Percentiles rank a stretch among this genome's conserved stretches.
Evolutionary conservation across 345 rosid species (phyloP).

Genomic region (Eutrema japonicum): DNA sequence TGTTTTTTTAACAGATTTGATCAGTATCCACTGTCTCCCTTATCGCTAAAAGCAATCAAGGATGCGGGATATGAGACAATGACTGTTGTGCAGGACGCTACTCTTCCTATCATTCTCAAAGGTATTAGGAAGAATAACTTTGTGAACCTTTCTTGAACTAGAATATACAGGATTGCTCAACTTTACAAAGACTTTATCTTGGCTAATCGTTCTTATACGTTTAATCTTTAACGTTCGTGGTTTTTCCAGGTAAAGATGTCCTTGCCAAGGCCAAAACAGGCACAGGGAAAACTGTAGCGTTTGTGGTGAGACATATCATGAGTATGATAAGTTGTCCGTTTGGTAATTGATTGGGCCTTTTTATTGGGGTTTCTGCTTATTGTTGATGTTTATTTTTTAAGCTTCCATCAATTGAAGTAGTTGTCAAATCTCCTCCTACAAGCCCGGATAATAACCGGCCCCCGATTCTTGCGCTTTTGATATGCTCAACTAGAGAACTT

Average conservation of each 20-base stretch:
- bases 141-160: slow-evolving; percentile 13
- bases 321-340: slow-evolving; percentile 14
- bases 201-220: too few relatives aligned
- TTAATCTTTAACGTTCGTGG: too few relatives aligned
- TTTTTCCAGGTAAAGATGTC: slow-evolving; percentile 84
- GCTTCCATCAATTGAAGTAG: slow-evolving; percentile 95
- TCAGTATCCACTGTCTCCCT: slow-evolving; percentile 71
- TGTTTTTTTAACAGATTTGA: slow-evolving; percentile 70
- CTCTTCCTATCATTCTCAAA: slow-evolving; percentile 83
- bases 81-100: slow-evolving; percentile 95
- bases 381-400: slow-evolving; percentile 42
- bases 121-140: too few relatives aligned
- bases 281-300: slow-evolving; percentile 95
- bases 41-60: slow-evolving; percentile 79
- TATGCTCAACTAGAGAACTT: slow-evolving; percentile 98
- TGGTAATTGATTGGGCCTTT: neutral
- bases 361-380: slow-evolving; percentile 18
- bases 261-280: slow-evolving; percentile 98
- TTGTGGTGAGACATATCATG: slow-evolving; percentile 72
- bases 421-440: slow-evolving; percentile 68
- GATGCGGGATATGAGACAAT: slow-evolving; percentile 92
- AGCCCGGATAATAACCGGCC: slow-evolving; percentile 76
- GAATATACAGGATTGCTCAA: neutral
- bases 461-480: slow-evolving; percentile 79
- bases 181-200: slow-evolving; percentile 6